phyloP scores from a whole-genome alignment of 495 filamentous ascomycete genomes.

The Hypoxylon fragiforme region DNA sequence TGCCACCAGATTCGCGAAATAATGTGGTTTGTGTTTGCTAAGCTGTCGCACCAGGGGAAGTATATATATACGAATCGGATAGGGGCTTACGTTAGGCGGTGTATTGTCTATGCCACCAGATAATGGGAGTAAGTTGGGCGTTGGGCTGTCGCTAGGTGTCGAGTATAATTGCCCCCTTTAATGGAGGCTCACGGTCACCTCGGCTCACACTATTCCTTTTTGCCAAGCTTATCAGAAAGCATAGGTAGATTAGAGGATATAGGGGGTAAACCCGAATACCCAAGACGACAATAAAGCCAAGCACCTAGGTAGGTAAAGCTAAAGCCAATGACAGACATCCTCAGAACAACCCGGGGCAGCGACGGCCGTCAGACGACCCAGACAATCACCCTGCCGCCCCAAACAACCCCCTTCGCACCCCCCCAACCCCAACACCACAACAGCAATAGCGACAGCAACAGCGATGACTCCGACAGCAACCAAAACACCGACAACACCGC shows the following conservation, averaged over 20 bases:
- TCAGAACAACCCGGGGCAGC: slow-evolving; percentile 5
- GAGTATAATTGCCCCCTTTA: no score
- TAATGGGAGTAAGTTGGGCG: background rate
- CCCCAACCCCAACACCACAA: no score
- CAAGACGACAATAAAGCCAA: background rate
- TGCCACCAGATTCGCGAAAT: slow-evolving; percentile 12
- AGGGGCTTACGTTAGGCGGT: background rate
- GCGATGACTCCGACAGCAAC: no score
- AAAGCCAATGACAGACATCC: slow-evolving; percentile 15
- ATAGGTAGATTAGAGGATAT: no score
- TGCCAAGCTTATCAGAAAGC: no score
- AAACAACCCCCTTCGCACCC: slow-evolving; percentile 24
- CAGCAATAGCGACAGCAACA: no score
- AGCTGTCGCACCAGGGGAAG: background rate
- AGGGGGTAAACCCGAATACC: no score
- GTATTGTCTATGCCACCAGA: background rate
- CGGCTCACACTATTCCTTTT: no score
- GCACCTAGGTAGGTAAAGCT: background rate
- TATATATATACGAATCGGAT: background rate
- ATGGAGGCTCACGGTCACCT: no score
- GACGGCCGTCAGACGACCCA: slow-evolving; percentile 5
- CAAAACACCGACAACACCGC: background rate
- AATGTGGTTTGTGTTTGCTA: slow-evolving; percentile 11
- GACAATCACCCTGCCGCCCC: slow-evolving; percentile 1
- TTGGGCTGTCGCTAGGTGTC: background rate